Evolutionary conservation across 768 basidiomycete species (phyloP).

Genomic region (Suillus cothurnatus): DNA sequence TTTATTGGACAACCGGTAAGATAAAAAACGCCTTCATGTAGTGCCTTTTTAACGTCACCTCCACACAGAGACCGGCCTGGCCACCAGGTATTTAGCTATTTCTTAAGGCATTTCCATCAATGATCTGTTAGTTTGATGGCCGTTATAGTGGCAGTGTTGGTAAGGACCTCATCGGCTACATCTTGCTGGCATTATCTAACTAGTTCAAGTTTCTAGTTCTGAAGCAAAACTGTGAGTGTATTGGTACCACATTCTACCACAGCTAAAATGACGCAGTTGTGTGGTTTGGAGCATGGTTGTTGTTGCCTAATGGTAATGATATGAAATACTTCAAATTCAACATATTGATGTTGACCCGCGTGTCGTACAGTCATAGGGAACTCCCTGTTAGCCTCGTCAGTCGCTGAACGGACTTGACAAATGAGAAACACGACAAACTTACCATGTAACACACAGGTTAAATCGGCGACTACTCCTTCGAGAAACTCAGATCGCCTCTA

Average conservation of each 20-base stretch:
- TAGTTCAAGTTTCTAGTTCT: background rate
- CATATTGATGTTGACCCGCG: background rate
- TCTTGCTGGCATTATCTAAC: background rate
- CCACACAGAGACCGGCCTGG: background rate
- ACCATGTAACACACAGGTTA: background rate
- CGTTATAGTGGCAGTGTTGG: background rate
- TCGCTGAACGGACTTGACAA: background rate
- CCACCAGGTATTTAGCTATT: background rate
- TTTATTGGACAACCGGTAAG: background rate
- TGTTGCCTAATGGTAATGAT: background rate
- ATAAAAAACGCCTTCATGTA: background rate
- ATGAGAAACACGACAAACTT: background rate
- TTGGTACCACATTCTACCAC: background rate
- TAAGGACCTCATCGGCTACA: background rate
- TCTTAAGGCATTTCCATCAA: background rate
- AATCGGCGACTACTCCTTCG: background rate
- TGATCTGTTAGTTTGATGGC: background rate
- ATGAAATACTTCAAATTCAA: background rate
- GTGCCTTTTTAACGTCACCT: background rate
- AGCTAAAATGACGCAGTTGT: background rate
- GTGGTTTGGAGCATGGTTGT: background rate
- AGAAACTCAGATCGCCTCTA: background rate
- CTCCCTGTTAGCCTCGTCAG: background rate
- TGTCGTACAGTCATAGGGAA: background rate
- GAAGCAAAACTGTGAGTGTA: background rate